Conservation (phyloP, 192 early-diverging fungal species). For the Diversispora epigaea region DNA sequence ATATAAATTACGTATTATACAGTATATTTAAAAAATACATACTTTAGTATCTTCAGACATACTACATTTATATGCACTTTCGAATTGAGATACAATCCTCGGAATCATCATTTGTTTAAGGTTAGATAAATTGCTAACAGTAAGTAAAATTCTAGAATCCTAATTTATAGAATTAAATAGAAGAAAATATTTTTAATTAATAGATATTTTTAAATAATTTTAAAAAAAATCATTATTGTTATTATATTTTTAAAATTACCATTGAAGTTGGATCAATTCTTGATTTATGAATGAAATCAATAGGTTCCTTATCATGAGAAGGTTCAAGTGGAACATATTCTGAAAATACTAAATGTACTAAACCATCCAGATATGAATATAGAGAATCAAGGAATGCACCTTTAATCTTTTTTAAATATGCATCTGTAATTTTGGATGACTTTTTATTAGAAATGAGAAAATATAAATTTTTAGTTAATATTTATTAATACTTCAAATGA, state of each 20-base stretch:
- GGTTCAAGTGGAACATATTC: constrained; percentile 43
- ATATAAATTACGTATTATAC: background rate
- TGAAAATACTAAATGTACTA: constrained; percentile 67
- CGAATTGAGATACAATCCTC: constrained; percentile 71
- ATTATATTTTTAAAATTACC: constrained; percentile 24
- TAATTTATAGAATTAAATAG: constrained; percentile 32
- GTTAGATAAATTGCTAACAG: constrained; percentile 81
- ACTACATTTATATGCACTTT: constrained; percentile 62
- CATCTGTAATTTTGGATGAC: constrained; percentile 48
- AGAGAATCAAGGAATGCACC: constrained; percentile 68
- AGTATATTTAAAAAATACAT: background rate
- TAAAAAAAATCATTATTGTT: background rate
- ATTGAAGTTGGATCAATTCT: constrained; percentile 39
- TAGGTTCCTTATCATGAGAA: constrained; percentile 31
- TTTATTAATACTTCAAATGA: background rate
- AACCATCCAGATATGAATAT: constrained; percentile 78
- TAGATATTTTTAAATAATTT: background rate
- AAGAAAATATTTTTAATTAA: constrained; percentile 28
- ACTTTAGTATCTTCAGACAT: constrained; percentile 62
- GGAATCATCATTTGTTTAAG: constrained; percentile 71
- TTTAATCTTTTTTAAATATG: constrained; percentile 58
- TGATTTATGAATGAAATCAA: background rate
- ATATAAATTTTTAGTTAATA: background rate
- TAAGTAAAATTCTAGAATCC: constrained; percentile 74
- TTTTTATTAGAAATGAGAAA: constrained; percentile 39